These are phyloP conservation scores for Poa pratensis DNA, from an alignment of 176 grass and related monocot genomes.

Conservation along the genomic window DNA sequence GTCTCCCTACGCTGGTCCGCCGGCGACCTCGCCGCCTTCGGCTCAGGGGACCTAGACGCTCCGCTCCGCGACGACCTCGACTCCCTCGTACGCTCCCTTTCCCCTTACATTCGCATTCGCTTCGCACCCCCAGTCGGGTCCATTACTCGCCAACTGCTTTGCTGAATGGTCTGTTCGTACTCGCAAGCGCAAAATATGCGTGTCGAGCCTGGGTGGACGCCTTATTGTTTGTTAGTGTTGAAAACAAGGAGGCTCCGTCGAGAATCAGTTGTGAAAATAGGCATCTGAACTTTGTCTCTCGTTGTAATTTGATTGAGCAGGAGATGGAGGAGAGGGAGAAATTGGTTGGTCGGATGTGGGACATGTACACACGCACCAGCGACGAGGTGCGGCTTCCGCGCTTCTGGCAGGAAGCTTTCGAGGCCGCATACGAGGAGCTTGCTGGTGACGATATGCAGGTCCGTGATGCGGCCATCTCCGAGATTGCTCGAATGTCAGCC, in stretches of 20 bases:
- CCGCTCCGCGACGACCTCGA: constrained; percentile 60
- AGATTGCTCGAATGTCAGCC: constrained; percentile 83
- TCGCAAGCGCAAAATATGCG: not conserved
- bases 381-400: constrained; percentile 62
- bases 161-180: constrained; percentile 1
- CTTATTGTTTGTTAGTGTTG: too few species aligned
- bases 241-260: too few species aligned
- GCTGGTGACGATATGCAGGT: constrained; percentile 61
- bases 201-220: too few species aligned
- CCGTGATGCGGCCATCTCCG: constrained; percentile 63
- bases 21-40: constrained; percentile 34
- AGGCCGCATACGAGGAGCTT: constrained; percentile 92
- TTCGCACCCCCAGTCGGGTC: not conserved
- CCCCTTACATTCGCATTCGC: not conserved
- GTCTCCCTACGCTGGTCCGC: constrained; percentile 81
- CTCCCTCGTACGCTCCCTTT: constrained; percentile 46
- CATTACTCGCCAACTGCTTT: not conserved
- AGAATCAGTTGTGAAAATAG: not conserved
- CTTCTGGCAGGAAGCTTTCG: constrained; percentile 88
- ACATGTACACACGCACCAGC: constrained; percentile 73
- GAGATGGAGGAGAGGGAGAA: constrained; percentile 96
- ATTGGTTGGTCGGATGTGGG: constrained; percentile 85
- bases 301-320: constrained; percentile 39
- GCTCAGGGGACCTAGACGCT: constrained; percentile 39
- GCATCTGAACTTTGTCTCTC: not conserved